Base-by-base conservation (phyloP, 306 rosid species). In the Albizia julibrissin region DNA sequence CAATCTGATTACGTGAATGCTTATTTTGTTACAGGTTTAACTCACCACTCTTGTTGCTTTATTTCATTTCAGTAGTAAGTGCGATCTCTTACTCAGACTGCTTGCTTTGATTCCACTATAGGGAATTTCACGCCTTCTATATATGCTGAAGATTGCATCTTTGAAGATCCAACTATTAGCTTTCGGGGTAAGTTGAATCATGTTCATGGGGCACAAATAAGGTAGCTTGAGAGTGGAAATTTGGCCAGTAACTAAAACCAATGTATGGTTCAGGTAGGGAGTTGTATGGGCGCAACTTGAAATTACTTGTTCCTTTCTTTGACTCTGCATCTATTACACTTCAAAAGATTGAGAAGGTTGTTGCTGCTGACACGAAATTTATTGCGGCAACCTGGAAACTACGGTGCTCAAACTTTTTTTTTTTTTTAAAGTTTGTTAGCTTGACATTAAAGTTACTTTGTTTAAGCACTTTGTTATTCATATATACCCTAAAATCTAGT, bases 281-380 rank as follows among this genome's bases (percentile, higher is more conserved):
- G 72, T 86, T 93, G 86, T 91, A 95, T 82, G 90, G 89, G 10
- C 90, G 90, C 87, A 95, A 95, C 95, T 84, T 95, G 92, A 95
- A 95, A 90, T 88, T 95, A 94, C 98, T 93, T 42, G 97, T 93
- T 85, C 98, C 97, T 79, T 95, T 93, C 91, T 89, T 95, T 77
- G 97, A 90, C 67, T 29, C 64, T 68, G 94, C 98, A 0, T 93
- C 98, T 27, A 88, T 95, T 82, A 79, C 80, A 77, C 87, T 93
- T 62, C 84, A 88, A 84, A 89, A 83, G 62, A 93, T 95, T 62
- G 87, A 84, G 52, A 91, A 95, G 98, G 98, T 67, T 77, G 77
- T 79, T 66, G 80, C 82, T 74, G 85, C 92, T 46, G 88, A 87
- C 74, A 72, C 87, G 70, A 86, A 78, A 37, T 85, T 76, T 85